phyloP scores from a whole-genome alignment of 177 flowering plant species.

The Vitis hybrid region DNA sequence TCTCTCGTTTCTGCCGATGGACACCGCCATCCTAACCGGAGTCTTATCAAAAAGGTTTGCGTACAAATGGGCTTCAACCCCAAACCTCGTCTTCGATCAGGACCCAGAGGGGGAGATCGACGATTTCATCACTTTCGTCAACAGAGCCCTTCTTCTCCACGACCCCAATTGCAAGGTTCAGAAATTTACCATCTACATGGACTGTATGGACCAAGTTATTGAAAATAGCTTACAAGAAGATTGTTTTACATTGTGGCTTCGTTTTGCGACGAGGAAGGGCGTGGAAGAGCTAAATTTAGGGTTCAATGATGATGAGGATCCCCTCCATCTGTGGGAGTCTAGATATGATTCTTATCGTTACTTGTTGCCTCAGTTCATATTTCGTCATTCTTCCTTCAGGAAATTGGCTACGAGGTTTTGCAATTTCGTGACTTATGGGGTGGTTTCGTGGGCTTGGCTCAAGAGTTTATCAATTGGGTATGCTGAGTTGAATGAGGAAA shows the following conservation, averaged over 20 bases:
- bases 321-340: no score
- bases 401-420: neutral
- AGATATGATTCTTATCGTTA: no score
- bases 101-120: neutral
- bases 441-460: neutral
- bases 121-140: neutral
- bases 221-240: no score
- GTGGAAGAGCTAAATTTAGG: slow-evolving; percentile 2
- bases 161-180: neutral
- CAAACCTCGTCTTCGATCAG: neutral
- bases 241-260: slow-evolving; percentile 1
- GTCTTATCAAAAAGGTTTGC: no score
- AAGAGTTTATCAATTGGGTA: neutral
- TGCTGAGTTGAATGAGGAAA: neutral
- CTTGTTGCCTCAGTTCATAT: neutral
- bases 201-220: neutral
- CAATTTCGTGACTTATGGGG: neutral
- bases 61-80: neutral
- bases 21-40: no score
- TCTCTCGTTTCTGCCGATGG: no score
- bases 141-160: neutral
- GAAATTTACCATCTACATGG: neutral
- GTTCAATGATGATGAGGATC: neutral
- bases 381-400: neutral
- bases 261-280: neutral